Evolutionary conservation across 495 filamentous ascomycete genomes (phyloP).

Genomic region (Penicillium manginii): DNA sequence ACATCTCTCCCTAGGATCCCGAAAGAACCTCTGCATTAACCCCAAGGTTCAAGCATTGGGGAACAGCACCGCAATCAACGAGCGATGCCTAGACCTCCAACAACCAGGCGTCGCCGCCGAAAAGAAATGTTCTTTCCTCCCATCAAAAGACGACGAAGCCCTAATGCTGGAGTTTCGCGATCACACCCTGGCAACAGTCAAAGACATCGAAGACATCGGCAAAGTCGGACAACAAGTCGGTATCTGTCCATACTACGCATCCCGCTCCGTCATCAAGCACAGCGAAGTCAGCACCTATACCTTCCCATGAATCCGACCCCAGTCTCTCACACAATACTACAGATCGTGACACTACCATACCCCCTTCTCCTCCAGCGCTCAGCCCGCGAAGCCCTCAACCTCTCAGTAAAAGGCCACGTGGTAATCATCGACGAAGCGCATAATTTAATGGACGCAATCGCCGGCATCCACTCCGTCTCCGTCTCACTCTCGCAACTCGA

Average conservation of each 20-base stretch:
- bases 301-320: background rate
- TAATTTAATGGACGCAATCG: constrained; percentile 94
- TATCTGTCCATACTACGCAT: constrained; percentile 96
- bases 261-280: constrained; percentile 76
- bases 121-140: constrained; percentile 77
- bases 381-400: constrained; percentile 82
- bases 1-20: constrained; percentile 84
- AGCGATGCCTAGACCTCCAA: constrained; percentile 90
- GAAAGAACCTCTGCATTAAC: constrained; percentile 94
- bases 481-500: constrained; percentile 74
- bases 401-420: constrained; percentile 85
- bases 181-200: constrained; percentile 78
- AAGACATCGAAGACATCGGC: constrained; percentile 92
- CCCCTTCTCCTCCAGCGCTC: constrained; percentile 87
- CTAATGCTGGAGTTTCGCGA: constrained; percentile 84
- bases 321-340: constrained; percentile 5
- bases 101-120: constrained; percentile 68
- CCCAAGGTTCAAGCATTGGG: constrained; percentile 71
- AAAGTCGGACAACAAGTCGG: constrained; percentile 75
- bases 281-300: constrained; percentile 61
- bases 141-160: constrained; percentile 72
- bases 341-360: constrained; percentile 95
- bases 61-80: constrained; percentile 85
- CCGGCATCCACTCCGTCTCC: constrained; percentile 80
- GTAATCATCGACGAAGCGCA: constrained; percentile 97